Evolutionary conservation across 495 filamentous ascomycete species (phyloP).

Genomic region (Wilcoxina mikolae): DNA sequence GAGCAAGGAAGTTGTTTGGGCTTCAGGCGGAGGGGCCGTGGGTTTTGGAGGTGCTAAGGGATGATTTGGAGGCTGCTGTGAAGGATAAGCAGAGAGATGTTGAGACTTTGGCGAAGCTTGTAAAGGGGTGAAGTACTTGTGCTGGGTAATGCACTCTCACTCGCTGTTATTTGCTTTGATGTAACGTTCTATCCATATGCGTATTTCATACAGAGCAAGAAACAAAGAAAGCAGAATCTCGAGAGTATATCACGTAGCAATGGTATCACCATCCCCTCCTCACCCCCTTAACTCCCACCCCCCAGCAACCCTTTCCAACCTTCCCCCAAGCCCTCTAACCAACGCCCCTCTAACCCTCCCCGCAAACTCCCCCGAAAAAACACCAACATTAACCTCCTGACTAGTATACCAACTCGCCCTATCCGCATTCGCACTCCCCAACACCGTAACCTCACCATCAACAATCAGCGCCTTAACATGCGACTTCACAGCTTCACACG

Average conservation of each 20-base stretch:
- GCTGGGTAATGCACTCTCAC: too few relatives aligned
- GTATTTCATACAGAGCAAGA: too few relatives aligned
- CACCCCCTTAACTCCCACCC: too few relatives aligned
- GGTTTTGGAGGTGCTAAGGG: constrained; percentile 17
- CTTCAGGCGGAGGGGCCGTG: constrained; percentile 13
- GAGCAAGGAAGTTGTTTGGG: constrained; percentile 20
- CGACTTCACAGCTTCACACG: constrained; percentile 44
- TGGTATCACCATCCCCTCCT: neutral
- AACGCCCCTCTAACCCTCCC: constrained; percentile 31
- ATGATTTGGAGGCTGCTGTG: constrained; percentile 13
- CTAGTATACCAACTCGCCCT: constrained; percentile 62
- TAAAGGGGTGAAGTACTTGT: too few relatives aligned
- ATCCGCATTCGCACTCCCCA: constrained; percentile 66
- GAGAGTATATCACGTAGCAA: neutral
- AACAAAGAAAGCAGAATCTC: neutral
- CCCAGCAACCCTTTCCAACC: constrained; percentile 30
- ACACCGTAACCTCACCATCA: constrained; percentile 43
- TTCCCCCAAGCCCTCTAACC: constrained; percentile 32
- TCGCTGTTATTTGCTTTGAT: too few relatives aligned
- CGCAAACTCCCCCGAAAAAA: constrained; percentile 39
- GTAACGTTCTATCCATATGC: too few relatives aligned
- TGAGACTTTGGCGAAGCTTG: too few relatives aligned
- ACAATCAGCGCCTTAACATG: constrained; percentile 56
- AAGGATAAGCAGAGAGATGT: neutral
- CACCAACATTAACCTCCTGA: constrained; percentile 58